phyloP scores from a whole-genome alignment of 768 basidiomycete species.

The Amanita exitialis region DNA sequence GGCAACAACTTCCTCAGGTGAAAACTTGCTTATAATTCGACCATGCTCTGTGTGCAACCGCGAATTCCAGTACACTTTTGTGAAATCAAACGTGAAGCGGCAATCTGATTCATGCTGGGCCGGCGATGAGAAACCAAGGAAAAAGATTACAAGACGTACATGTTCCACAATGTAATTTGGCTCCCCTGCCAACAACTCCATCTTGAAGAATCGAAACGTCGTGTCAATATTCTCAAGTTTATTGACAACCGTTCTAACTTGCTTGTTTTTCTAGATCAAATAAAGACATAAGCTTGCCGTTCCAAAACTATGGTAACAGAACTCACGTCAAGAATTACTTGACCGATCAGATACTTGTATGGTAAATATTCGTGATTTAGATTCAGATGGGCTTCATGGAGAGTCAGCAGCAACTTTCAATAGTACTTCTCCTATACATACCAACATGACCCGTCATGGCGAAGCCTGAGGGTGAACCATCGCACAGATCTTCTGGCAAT shows the following conservation, averaged over 20 bases:
- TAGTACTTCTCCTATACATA: constrained; percentile 20
- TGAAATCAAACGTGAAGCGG: constrained; percentile 88
- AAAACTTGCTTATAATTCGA: constrained; percentile 68
- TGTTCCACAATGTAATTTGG: constrained; percentile 79
- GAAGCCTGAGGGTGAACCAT: constrained; percentile 80
- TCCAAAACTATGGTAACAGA: constrained; percentile 3
- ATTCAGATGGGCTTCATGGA: constrained; percentile 73
- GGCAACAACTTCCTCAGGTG: constrained; percentile 69
- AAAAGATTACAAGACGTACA: constrained; percentile 34
- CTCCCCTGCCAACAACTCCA: constrained; percentile 94
- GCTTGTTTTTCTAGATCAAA: constrained; percentile 68
- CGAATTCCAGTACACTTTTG: constrained; percentile 97
- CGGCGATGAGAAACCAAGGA: neutral
- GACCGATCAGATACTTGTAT: constrained; percentile 84
- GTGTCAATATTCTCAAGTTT: constrained; percentile 82
- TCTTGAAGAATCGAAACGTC: constrained; percentile 87
- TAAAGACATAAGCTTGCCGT: neutral
- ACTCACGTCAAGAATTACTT: constrained; percentile 83
- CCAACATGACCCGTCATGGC: constrained; percentile 89
- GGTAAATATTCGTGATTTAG: constrained; percentile 85
- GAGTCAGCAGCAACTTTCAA: constrained; percentile 1
- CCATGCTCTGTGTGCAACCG: constrained; percentile 87
- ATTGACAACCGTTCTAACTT: constrained; percentile 85
- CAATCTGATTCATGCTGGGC: constrained; percentile 76
- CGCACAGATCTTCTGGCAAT: constrained; percentile 68